Conservation (phyloP, 176 grass and related monocot genomes). For the Rhynchospora breviuscula region DNA sequence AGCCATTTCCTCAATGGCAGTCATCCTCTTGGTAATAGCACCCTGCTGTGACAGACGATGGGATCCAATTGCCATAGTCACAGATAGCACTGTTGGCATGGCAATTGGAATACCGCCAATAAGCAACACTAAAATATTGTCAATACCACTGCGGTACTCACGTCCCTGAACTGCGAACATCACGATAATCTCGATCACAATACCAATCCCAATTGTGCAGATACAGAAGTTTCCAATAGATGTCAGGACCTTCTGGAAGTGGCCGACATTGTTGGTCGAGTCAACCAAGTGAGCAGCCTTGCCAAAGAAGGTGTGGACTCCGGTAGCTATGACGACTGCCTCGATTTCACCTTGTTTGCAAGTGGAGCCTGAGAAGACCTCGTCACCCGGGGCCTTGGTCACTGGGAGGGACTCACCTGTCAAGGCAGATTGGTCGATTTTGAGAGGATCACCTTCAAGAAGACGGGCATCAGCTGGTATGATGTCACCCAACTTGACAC, state of each 20-base stretch:
- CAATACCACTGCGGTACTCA: slow-evolving; percentile 72
- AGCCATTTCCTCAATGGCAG: slow-evolving; percentile 97
- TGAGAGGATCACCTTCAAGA: slow-evolving; percentile 81
- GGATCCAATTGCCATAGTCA: slow-evolving; percentile 97
- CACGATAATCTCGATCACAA: slow-evolving; percentile 66
- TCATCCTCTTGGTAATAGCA: slow-evolving; percentile 97
- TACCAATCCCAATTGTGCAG: slow-evolving; percentile 70
- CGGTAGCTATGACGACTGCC: slow-evolving; percentile 87
- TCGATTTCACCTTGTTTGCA: slow-evolving; percentile 95
- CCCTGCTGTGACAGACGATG: slow-evolving; percentile 87
- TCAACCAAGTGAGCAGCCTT: slow-evolving; percentile 95
- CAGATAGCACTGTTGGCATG: slow-evolving; percentile 90
- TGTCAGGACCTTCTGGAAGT: slow-evolving; percentile 86
- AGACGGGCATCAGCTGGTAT: slow-evolving; percentile 80
- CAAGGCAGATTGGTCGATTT: slow-evolving; percentile 90
- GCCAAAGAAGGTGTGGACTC: slow-evolving; percentile 94
- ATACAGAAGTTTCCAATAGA: slow-evolving; percentile 99
- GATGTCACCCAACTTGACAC: slow-evolving; percentile 91
- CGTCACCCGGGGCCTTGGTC: slow-evolving; percentile 56
- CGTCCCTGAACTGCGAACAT: slow-evolving; percentile 88
- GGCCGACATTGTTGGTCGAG: slow-evolving; percentile 89
- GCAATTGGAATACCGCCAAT: slow-evolving; percentile 94
- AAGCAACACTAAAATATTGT: slow-evolving; percentile 90
- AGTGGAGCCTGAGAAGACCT: slow-evolving; percentile 85
- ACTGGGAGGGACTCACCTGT: slow-evolving; percentile 78